Conservation (phyloP, 495 filamentous ascomycete species). For the Pseudevernia furfuracea region DNA sequence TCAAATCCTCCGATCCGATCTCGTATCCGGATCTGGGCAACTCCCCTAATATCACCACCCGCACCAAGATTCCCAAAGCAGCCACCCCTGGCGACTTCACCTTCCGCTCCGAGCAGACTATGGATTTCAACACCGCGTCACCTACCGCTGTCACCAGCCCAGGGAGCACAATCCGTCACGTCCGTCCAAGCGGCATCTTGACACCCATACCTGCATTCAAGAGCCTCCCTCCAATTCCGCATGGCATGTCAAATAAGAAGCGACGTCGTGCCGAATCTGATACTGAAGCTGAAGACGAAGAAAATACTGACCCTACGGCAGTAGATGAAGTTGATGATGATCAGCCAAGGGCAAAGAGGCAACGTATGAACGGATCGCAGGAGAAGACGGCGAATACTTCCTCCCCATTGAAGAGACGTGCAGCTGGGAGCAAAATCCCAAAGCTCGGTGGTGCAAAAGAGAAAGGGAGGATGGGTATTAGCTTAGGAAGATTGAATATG, state of each 20-base stretch:
- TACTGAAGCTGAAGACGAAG: slow-evolving; percentile 30
- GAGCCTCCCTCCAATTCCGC: slow-evolving; percentile 45
- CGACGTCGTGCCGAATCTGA: slow-evolving; percentile 44
- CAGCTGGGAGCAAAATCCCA: slow-evolving; percentile 34
- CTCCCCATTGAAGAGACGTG: slow-evolving; percentile 29
- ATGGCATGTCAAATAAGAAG: slow-evolving; percentile 71
- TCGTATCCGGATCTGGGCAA: slow-evolving; percentile 36
- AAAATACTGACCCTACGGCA: slow-evolving; percentile 25
- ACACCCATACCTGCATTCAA: slow-evolving; percentile 27
- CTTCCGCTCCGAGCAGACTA: slow-evolving; percentile 52
- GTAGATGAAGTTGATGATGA: slow-evolving; percentile 36
- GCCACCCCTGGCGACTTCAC: slow-evolving; percentile 46
- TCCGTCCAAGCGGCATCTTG: slow-evolving; percentile 41
- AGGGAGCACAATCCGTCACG: slow-evolving; percentile 50
- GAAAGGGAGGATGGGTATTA: slow-evolving; percentile 33
- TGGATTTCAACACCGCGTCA: slow-evolving; percentile 38
- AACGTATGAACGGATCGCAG: slow-evolving; percentile 33
- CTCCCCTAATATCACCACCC: slow-evolving; percentile 25
- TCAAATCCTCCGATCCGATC: slow-evolving; percentile 32
- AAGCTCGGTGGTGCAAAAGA: slow-evolving; percentile 32
- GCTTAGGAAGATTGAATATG: slow-evolving; percentile 45
- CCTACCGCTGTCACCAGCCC: slow-evolving; percentile 27
- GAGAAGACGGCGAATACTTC: slow-evolving; percentile 30
- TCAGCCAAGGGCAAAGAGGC: slow-evolving; percentile 34
- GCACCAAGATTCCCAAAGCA: slow-evolving; percentile 18